Base-by-base conservation (phyloP, 1,284 basidiomycete genomes). In the Ceratobasidium sp. region DNA sequence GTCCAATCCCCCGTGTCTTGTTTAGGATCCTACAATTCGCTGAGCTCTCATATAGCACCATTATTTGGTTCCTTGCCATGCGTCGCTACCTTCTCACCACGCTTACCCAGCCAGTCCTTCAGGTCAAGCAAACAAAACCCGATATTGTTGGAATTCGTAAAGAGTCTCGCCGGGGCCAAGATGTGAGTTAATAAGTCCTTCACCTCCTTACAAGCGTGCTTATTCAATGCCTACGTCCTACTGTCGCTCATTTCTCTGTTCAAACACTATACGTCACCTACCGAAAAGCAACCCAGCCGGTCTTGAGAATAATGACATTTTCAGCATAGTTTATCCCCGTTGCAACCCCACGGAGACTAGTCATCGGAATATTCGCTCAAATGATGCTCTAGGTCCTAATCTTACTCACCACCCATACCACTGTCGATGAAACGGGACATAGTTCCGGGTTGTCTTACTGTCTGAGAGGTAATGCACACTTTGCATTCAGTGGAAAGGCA, bases 401-500 rank as follows among this genome's bases (percentile, higher is more conserved):
- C 45, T 20, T 22, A 12, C n/a, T 47, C 45, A 8, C 45, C 10
- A 6, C 38, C 17, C 22, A 22, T 47, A 22, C 13, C 45, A 8
- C 22, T 20, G n/a, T 47, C 22, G 20, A 12, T 20, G 45, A 47
- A 22, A 20, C 10, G 45, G 10, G 20, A 10, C 10, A 8, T 40
- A 17, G 10, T 7, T 47, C 45, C 22, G 45, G 22, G 20, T 7
- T 20, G 20, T 6, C 45, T 47, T 47, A 47, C 22, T 47, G 45
- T 20, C 45, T 47, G 20, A 8, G n/a, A 22, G 45, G 22, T 12
- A 20, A 20, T 20, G 20, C 22, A 7, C 20, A 20, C 22, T 20
- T 47, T 47, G 13, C 45, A 20, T 47, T 47, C n/a, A 47, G 45
- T 20, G 45, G 45, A 47, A 47, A 47, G 45, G 45, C 22, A 47